A percentile compares a stretch with the other conserved stretches of the same genome.
Conservation (phyloP, 2,329 filamentous ascomycete genomes). For the Epichloe bromicola region DNA sequence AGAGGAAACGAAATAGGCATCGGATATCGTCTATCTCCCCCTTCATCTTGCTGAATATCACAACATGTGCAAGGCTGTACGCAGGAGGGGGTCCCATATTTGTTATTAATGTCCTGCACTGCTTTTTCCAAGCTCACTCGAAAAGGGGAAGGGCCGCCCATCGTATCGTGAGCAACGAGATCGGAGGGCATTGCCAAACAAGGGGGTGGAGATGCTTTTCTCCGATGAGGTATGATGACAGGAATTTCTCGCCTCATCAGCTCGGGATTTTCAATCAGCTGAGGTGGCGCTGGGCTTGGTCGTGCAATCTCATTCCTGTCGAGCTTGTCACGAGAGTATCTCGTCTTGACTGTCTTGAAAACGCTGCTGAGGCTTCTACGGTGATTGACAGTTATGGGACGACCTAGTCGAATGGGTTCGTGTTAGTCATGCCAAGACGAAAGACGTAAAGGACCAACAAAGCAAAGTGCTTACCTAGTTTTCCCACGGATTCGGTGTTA, state of each 20-base stretch:
- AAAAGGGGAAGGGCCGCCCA: constrained; percentile 14
- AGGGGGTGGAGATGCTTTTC: constrained; percentile 12
- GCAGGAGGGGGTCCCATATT: constrained; percentile 12
- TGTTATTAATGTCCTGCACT: constrained; percentile 17
- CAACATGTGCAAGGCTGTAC: neutral
- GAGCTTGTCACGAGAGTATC: constrained; percentile 14
- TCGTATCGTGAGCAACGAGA: constrained; percentile 11
- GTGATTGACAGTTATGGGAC: constrained; percentile 7
- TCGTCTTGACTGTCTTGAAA: constrained; percentile 16
- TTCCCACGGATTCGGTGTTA: neutral
- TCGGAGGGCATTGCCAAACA: constrained; percentile 17
- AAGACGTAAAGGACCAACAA: neutral
- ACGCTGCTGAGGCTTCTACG: constrained; percentile 18
- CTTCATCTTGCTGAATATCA: neutral
- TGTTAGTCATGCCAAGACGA: neutral
- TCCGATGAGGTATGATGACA: neutral
- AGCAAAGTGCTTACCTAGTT: neutral
- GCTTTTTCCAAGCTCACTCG: constrained; percentile 17
- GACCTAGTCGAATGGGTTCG: neutral
- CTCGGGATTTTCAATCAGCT: neutral
- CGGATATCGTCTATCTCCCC: neutral
- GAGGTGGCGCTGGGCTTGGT: neutral
- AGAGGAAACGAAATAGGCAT: neutral
- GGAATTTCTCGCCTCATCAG: neutral
- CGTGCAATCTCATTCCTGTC: constrained; percentile 3